Base-by-base conservation (phyloP, 1,139 yeast species). In the Lodderomyces theae region DNA sequence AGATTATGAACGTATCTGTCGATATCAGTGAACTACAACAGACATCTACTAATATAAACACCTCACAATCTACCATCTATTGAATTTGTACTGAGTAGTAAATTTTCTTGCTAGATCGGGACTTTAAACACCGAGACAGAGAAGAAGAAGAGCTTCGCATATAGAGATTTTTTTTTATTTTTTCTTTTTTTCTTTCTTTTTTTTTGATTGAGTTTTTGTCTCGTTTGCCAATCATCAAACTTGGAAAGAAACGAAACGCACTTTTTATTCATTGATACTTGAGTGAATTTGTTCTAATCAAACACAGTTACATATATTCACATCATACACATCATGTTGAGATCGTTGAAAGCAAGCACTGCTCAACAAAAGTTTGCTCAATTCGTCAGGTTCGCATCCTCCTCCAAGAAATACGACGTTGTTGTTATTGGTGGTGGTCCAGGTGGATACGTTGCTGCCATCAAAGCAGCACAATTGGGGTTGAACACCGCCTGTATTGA, bases 391-490 rank as follows among this genome's bases (percentile, higher is more conserved):
- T 63, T 50, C 48, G 66, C 63, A 39, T 66, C 73, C 15, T 66
- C 73, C 15, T 50, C 65, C 47, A 69, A 87, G 63, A 69, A 86
- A 63, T 94, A 87, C 63, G 98, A 92, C 59, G 80, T 90, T 45
- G 95, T 90, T 43, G 88, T 94, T 53, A 86, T 94, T 60, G 99
- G 99, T 53, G 98, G 97, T 57, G 99, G 99, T 45, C 99, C 99
- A 51, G 99, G 97, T 66, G 99, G 99, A 49, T 86, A 86, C 61
- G 95, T 94, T 53, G 97, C 97, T 44, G 98, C 99, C 59, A 94
- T 94, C 64, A 90, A 88, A 69, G 97, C 97, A 44, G 98, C 98
- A 40, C 99, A 94, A 72, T 76, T 89, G 48, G 97, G 97, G 30
- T 76, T 77, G 54, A 83, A 89, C 66, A 88, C 97, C 43, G 98